Evolutionary conservation across 345 rosid genomes (phyloP).

Genomic region (Passiflora organensis): DNA sequence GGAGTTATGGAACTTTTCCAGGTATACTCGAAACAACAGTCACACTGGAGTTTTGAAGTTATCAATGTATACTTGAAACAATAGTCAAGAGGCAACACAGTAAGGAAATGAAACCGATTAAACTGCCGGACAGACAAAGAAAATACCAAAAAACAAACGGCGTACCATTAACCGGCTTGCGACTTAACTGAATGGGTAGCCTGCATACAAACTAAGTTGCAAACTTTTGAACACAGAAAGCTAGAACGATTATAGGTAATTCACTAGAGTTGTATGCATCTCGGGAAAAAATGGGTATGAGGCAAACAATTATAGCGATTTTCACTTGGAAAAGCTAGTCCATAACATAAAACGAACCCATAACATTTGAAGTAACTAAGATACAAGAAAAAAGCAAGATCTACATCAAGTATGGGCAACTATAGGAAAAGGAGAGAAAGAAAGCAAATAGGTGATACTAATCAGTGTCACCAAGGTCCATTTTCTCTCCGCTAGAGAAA

Average conservation of each 20-base stretch:
- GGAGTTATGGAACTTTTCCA: no score
- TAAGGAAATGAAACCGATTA: no score
- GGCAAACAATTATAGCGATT: no score
- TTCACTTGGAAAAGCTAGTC: no score
- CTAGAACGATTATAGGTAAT: neutral
- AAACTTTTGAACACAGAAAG: no score
- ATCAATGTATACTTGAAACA: neutral
- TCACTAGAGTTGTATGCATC: neutral
- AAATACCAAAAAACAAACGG: neutral
- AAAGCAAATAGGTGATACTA: conserved; percentile 9
- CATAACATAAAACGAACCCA: no score
- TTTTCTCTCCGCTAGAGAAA: conserved; percentile 80
- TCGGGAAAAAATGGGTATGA: no score
- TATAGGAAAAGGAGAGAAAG: neutral
- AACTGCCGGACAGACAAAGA: neutral
- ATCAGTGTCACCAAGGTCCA: conserved; percentile 61
- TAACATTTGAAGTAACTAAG: no score
- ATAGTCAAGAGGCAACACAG: neutral
- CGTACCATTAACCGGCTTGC: neutral
- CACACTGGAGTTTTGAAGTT: neutral
- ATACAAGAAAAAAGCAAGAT: no score
- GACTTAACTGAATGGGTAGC: neutral
- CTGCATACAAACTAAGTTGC: neutral
- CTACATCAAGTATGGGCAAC: neutral
- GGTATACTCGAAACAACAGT: no score